Base-by-base conservation (phyloP, 2,329 filamentous ascomycete species). In the Botrytis hyacinthi region DNA sequence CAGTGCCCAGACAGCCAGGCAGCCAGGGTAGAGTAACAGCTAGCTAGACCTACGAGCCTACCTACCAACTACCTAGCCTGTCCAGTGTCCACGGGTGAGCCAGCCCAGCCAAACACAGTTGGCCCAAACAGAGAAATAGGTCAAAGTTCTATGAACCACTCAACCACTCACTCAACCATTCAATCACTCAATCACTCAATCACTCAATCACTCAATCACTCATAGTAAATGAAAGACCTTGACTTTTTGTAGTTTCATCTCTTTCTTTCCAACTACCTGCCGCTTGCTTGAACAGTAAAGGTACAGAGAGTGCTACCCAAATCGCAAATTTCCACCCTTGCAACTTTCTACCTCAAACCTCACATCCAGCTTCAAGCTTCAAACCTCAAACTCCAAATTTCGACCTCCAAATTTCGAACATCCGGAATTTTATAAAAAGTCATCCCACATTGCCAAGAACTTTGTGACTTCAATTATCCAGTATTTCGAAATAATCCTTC, bases 391-490 rank as follows among this genome's bases (percentile, higher is more conserved):
- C 51, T 14, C 29, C 51, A 29, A 32, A 18, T 9, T 8, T 60
- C 32, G 29, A 35, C 29, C 57, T 44, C 42, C 40, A 16, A 22
- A 68, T 18, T 18, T 54, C 42, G 22, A 48, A 60, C 40, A 60
- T 61, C 22, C 29, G 29, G 44, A 70, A 54, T n/a, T n/a, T 46
- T 35, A 40, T 16, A 42, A 65, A 60, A 60, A n/a, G n/a, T 48
- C 51, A 68, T 72, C 48, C 70, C 62, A 72, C 62, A 32, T 51
- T 61, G 63, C 62, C 62, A 68, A 69, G 62, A 22, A 35, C 37
- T 29, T 67, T n/a, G 40, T 59, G 70, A 51, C 70, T 59, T 72
- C 70, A 40, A 72, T 67, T 69, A 40, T 68, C 32, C 57, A 71
- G 8, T 16, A 29, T 68, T 42, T 57, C 35, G 66, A 57, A 40